These are phyloP conservation scores for Vigna trinervia DNA, from an alignment of 306 rosid genomes.

Conservation along the genomic window DNA sequence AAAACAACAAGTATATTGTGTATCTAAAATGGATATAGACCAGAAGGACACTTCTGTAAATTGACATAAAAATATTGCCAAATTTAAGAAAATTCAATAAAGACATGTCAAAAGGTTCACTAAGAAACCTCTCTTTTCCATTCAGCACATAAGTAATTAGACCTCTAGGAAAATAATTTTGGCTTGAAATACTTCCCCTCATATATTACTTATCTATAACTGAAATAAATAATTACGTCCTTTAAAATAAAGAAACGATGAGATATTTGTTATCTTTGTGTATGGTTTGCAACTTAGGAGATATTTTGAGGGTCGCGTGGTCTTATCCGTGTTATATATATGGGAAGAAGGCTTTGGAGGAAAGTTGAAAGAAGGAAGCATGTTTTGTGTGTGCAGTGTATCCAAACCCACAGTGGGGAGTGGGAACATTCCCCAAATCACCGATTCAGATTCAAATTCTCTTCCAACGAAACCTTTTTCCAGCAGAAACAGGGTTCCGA, in stretches of 20 bases:
- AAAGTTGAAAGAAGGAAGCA: constrained; percentile 21
- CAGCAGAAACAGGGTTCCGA: constrained; percentile 25
- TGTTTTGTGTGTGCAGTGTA: constrained; percentile 56
- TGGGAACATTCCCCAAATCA: constrained; percentile 48
- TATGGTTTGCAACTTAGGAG: neutral
- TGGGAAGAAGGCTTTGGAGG: neutral
- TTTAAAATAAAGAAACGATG: neutral
- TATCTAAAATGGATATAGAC: too few species aligned
- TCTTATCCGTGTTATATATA: neutral
- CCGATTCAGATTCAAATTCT: constrained; percentile 27
- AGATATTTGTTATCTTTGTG: too few species aligned
- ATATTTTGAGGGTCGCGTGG: constrained; percentile 1
- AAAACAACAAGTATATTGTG: too few species aligned
- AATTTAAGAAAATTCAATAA: too few species aligned
- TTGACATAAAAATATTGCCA: too few species aligned
- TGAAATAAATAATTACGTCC: neutral
- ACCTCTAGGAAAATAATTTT: neutral
- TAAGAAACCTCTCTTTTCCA: too few species aligned
- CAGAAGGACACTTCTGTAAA: too few species aligned
- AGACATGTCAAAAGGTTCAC: too few species aligned
- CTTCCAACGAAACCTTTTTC: constrained; percentile 11
- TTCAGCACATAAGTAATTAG: constrained; percentile 5
- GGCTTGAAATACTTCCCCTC: neutral
- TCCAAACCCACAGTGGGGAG: constrained; percentile 44
- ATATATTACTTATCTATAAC: neutral